Evolutionary conservation across 164 flowering plant genomes (phyloP).

Genomic region (Umbilicus rupestris): DNA sequence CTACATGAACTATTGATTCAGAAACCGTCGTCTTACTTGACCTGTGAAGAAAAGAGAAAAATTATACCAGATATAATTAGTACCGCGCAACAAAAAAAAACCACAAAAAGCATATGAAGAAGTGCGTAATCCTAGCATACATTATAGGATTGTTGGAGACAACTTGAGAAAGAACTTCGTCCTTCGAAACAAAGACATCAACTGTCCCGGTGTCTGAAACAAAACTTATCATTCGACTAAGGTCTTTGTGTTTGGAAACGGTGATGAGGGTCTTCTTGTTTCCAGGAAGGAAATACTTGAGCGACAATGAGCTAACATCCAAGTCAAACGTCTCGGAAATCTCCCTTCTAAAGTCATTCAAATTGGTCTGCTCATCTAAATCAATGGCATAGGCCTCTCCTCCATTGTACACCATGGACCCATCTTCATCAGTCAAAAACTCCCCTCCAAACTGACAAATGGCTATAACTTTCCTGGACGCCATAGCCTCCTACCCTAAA

Average conservation of each 20-base stretch:
- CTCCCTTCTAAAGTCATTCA: slow-evolving; percentile 8
- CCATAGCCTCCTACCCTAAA: background rate
- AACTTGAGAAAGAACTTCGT: background rate
- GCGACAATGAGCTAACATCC: background rate
- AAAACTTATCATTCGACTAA: slow-evolving; percentile 9
- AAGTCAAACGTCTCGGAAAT: slow-evolving; percentile 1
- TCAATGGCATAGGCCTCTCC: slow-evolving; percentile 13
- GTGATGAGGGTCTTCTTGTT: slow-evolving; percentile 12
- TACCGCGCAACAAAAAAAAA: background rate
- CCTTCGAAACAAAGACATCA: slow-evolving; percentile 12
- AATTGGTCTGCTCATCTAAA: background rate
- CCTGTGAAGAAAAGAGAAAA: background rate
- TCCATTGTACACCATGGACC: slow-evolving; percentile 7
- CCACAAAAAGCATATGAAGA: background rate
- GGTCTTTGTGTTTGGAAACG: slow-evolving; percentile 11
- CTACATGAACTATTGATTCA: background rate
- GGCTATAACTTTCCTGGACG: slow-evolving; percentile 1
- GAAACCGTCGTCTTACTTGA: slow-evolving; percentile 2
- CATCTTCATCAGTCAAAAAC: slow-evolving; percentile 8
- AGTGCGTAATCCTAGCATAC: background rate
- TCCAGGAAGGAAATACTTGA: slow-evolving; percentile 14
- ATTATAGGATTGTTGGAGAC: background rate
- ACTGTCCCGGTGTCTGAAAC: slow-evolving; percentile 6
- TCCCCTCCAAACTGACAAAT: slow-evolving; percentile 15
- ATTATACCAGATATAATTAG: background rate